These are phyloP conservation scores for Colletotrichum karsti DNA, from an alignment of 2,329 filamentous ascomycete species.

Conservation along the genomic window DNA sequence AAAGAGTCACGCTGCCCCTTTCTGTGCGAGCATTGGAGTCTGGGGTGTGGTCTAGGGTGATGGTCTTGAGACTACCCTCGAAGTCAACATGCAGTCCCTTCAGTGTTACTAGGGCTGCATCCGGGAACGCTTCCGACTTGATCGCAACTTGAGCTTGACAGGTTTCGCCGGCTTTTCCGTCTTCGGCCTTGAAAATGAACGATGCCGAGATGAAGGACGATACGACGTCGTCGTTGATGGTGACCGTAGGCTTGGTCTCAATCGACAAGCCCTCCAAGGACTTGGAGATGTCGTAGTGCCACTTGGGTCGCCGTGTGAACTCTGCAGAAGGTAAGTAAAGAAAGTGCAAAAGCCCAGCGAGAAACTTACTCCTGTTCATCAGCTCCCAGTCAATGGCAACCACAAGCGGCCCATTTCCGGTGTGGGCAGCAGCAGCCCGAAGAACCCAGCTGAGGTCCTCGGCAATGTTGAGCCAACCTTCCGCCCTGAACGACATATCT, in stretches of 20 bases:
- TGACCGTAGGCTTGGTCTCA: conserved; percentile 56
- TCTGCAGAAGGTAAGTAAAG: conserved; percentile 40
- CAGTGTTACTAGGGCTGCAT: conserved; percentile 60
- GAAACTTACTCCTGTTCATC: conserved; percentile 62
- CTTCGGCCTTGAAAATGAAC: conserved; percentile 66
- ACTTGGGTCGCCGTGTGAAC: conserved; percentile 62
- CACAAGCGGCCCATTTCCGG: conserved; percentile 62
- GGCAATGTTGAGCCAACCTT: conserved; percentile 67
- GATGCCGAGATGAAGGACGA: conserved; percentile 63
- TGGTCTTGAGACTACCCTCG: conserved; percentile 63
- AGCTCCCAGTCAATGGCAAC: conserved; percentile 73
- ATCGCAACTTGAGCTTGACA: conserved; percentile 67
- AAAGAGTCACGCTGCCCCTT: conserved; percentile 34
- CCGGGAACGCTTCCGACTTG: conserved; percentile 62
- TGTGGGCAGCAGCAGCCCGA: conserved; percentile 62
- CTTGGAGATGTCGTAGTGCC: conserved; percentile 69
- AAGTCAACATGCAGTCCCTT: conserved; percentile 63
- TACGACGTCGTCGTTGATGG: conserved; percentile 58
- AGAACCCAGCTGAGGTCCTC: conserved; percentile 71
- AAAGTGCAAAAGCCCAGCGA: background rate
- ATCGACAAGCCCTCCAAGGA: conserved; percentile 60
- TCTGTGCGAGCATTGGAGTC: conserved; percentile 14
- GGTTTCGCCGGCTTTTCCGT: conserved; percentile 69
- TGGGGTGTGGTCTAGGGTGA: conserved; percentile 58
- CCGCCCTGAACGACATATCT: conserved; percentile 61